phyloP scores from a whole-genome alignment of 75 land plant genomes.

The Larix kaempferi region DNA sequence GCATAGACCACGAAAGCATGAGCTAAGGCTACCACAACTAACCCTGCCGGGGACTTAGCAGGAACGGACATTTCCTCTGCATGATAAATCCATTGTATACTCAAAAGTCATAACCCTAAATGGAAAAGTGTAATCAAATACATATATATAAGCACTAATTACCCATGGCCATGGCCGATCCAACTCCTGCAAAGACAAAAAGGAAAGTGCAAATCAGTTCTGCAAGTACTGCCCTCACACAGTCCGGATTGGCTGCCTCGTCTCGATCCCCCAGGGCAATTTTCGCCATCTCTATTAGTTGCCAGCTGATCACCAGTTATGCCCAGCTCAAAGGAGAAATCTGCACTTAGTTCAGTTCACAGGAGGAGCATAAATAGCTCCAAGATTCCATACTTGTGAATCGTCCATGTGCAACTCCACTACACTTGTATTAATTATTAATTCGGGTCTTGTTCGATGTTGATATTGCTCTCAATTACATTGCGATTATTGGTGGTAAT shows the following conservation, averaged over 20 bases:
- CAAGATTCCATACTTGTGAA: too few relatives aligned
- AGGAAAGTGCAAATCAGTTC: constrained; percentile 58
- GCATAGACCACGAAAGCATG: constrained; percentile 37
- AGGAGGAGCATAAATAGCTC: too few relatives aligned
- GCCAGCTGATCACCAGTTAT: too few relatives aligned
- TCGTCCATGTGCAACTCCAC: too few relatives aligned
- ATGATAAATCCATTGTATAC: not conserved
- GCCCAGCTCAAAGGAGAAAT: too few relatives aligned
- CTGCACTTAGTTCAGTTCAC: too few relatives aligned
- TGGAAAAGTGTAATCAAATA: not conserved
- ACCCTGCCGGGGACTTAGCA: constrained; percentile 24
- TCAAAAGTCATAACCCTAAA: not conserved
- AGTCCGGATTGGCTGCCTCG: constrained; percentile 33
- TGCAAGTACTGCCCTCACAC: constrained; percentile 41
- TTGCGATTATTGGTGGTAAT: too few relatives aligned
- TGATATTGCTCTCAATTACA: too few relatives aligned
- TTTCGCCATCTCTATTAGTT: constrained; percentile 24
- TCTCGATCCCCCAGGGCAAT: constrained; percentile 26
- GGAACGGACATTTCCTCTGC: too few relatives aligned
- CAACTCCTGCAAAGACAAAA: constrained; percentile 60
- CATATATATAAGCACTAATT: not conserved
- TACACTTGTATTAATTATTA: too few relatives aligned
- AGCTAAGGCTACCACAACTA: constrained; percentile 29
- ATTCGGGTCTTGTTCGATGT: too few relatives aligned
- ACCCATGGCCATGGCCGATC: constrained; percentile 61